phyloP scores from a whole-genome alignment of 2,329 filamentous ascomycete species.

The Cryphonectria carpinicola region DNA sequence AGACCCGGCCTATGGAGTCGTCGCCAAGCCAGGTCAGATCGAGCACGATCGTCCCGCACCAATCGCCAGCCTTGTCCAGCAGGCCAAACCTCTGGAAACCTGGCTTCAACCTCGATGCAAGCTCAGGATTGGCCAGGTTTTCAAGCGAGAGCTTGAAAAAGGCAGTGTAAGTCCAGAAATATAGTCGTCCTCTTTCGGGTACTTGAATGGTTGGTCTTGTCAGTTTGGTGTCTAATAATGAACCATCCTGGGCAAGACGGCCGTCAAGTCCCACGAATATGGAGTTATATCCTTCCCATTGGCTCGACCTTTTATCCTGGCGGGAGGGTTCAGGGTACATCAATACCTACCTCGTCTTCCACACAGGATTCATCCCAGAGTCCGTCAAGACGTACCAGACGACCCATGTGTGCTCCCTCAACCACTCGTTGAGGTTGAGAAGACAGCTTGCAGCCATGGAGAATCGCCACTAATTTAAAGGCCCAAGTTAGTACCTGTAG shows the following conservation, averaged over 20 bases:
- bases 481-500: neutral
- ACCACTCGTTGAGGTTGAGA: constrained; percentile 8
- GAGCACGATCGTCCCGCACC: constrained; percentile 11
- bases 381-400: constrained; percentile 3
- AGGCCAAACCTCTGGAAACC: constrained; percentile 5
- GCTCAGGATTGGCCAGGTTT: neutral
- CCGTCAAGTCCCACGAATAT: neutral
- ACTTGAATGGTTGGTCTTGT: neutral
- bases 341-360: neutral
- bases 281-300: constrained; percentile 7
- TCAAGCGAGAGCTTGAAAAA: constrained; percentile 11
- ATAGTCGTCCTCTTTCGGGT: neutral
- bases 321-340: neutral
- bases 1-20: neutral
- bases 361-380: neutral
- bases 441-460: neutral
- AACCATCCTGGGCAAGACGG: neutral
- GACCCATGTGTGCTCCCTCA: constrained; percentile 7
- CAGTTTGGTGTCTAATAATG: neutral
- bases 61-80: neutral
- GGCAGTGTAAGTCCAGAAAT: constrained; percentile 13
- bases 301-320: neutral
- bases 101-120: neutral
- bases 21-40: neutral
- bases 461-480: neutral